Evolutionary conservation across 352 stramenopile species (phyloP).

Genomic region (Phytophthora crassamura): DNA sequence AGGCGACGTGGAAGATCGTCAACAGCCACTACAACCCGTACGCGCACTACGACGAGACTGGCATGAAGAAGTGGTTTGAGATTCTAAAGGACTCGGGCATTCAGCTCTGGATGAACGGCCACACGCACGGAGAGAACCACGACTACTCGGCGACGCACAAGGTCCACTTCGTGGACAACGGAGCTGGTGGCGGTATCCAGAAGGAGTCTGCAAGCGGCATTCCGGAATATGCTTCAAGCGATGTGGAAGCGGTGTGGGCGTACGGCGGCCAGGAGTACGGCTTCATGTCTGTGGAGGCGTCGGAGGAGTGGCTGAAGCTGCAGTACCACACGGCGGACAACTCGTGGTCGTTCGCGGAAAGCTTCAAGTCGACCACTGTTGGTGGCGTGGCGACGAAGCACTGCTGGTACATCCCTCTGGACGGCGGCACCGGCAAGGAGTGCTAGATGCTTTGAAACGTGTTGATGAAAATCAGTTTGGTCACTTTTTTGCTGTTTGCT

Average conservation of each 20-base stretch:
- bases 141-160: slow-evolving; percentile 55
- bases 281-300: slow-evolving; percentile 65
- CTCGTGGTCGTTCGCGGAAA: slow-evolving; percentile 59
- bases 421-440: slow-evolving; percentile 43
- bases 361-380: slow-evolving; percentile 44
- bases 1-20: slow-evolving; percentile 69
- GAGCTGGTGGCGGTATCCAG: slow-evolving; percentile 75
- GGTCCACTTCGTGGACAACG: slow-evolving; percentile 80
- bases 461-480: slow-evolving; percentile 23
- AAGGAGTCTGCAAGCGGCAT: slow-evolving; percentile 76
- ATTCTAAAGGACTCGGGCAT: slow-evolving; percentile 44
- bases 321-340: slow-evolving; percentile 71
- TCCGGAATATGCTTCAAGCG: slow-evolving; percentile 47
- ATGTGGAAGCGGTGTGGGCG: slow-evolving; percentile 68
- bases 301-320: slow-evolving; percentile 68
- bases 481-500: no score
- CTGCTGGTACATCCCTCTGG: slow-evolving; percentile 72
- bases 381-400: slow-evolving; percentile 64
- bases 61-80: slow-evolving; percentile 52
- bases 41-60: slow-evolving; percentile 46
- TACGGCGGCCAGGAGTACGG: slow-evolving; percentile 70
- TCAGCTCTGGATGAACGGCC: slow-evolving; percentile 56
- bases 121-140: slow-evolving; percentile 76
- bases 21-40: slow-evolving; percentile 71
- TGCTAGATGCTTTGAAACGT: slow-evolving; percentile 27